Base-by-base conservation (phyloP, 306 rosid species). In the Prunus mume region DNA sequence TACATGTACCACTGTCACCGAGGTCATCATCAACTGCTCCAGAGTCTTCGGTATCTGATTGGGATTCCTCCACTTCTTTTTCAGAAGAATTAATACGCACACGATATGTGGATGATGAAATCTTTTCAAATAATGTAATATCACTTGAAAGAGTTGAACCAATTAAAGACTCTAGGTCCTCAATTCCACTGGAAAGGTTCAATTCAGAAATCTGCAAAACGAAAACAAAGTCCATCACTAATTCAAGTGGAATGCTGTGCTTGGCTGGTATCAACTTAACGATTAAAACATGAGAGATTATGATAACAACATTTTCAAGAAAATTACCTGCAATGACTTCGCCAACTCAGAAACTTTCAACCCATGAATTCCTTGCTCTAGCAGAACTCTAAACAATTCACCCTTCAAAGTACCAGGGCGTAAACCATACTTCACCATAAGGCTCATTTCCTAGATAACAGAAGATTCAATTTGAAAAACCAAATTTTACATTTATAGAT, bases 91-190 rank as follows among this genome's bases (percentile, higher is more conserved):
- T 84, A 79, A 83, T 81, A 38, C 99, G 99, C 25, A 95, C 62
- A 77, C 99, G 96, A 79, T 90, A 95, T 52, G 97, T 88, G 79
- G 89, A 82, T n/a, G 96, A 77, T 1, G 99, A 92, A 84, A 95
- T 95, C 87, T 95, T 95, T 81, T 95, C 97, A 83, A 95, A 95
- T 75, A 95, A 83, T 56, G 97, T 87, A 79, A 95, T 87, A 81
- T 95, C 99, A 87, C 99, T 95, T 38, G 99, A 88, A 56, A 95
- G 88, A 43, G 90, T 81, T 54, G 97, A 89, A 81, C 86, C 87
- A 82, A 95, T 89, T 68, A 87, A 75, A 71, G 84, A 85, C 85
- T 92, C 96, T 67, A 95, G 82, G 67, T 92, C 96, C 75, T 87
- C 97, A 19, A 82, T 76, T 65, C 90, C 76, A 87, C 86, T 80